Percentiles rank a stretch among this genome's conserved stretches.
Conservation (phyloP, 2,329 filamentous ascomycete species). For the Colletotrichum sp. region DNA sequence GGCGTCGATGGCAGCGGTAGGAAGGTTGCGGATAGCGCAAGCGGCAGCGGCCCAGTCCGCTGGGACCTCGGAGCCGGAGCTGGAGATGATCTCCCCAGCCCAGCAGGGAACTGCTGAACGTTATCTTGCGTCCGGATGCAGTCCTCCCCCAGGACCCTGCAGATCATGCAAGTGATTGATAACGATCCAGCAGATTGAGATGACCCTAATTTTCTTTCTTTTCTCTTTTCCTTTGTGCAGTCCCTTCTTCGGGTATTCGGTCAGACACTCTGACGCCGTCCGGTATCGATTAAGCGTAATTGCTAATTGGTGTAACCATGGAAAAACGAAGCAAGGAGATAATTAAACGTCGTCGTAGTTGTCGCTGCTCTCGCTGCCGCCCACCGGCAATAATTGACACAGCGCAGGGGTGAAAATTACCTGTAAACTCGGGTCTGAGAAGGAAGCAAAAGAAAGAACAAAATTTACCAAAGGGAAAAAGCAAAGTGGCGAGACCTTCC, state of each 20-base stretch:
- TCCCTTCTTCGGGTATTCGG: background rate
- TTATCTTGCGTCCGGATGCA: slow-evolving; percentile 15
- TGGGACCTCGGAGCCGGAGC: slow-evolving; percentile 17
- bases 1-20: background rate
- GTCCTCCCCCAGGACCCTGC: slow-evolving; percentile 14
- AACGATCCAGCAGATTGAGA: background rate
- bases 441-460: background rate
- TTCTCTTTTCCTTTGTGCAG: background rate
- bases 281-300: background rate
- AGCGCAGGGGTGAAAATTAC: background rate
- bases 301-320: background rate
- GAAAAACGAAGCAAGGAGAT: background rate
- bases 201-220: background rate
- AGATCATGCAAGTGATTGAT: slow-evolving; percentile 22
- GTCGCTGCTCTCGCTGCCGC: background rate
- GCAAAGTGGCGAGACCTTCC: slow-evolving; percentile 12
- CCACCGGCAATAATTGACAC: background rate
- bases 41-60: slow-evolving; percentile 18
- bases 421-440: background rate
- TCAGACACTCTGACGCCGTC: background rate
- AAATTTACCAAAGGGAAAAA: background rate
- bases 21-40: background rate
- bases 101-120: slow-evolving; percentile 16
- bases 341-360: background rate
- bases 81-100: background rate